Base-by-base conservation (phyloP, 805 yeast genomes). In the Nakazawaea sp. region DNA sequence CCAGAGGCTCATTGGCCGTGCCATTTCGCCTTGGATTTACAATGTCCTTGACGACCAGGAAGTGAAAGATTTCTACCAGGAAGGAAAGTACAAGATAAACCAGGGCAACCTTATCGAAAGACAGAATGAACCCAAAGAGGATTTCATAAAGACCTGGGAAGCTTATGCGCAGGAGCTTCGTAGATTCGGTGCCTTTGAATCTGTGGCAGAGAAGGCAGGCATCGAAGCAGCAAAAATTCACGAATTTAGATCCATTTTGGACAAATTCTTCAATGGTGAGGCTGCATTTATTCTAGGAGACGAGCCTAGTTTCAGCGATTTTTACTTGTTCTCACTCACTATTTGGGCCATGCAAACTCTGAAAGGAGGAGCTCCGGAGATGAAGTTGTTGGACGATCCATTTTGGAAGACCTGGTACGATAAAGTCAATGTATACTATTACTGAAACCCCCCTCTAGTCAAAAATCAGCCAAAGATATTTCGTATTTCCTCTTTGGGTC, bases 321-420 rank as follows among this genome's bases (percentile, higher is more conserved):
- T 29, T 18, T 6, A 17, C 16, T 12, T 35, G 20, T 21, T 13
- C 19, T 27, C 18, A 8, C 15, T 15, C 4, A 15, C 21, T 16
- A 11, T 17, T 12, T 35, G 32, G 32, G 5, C 15, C 9, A 4
- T 13, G 17, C 17, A 13, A 17, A 18, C 32, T 10, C 15, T 16
- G 5, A 21, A 28, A 35, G 38, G 21, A 15, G 38, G 38, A 18
- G 15, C 25, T n/a, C 35, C 31, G 12, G 20, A 28, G 12, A 7
- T 28, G 13, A 13, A 27, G 8, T 15, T 27, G 8, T 12, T 27
- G 7, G n/a, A 15, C 8, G 16, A 27, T 13, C 6, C 7, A 7
- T 18, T 18, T 21, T 30, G 12, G 16, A 19, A 19, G 12, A 6
- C 6, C 4, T 30, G 33, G 33, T 30, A 18, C 25, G 33, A 30